Evolutionary conservation across 495 filamentous ascomycete genomes (phyloP), one percentile per base, ranked within the genome.

Genomic region (Amniculicola lignicola): DNA sequence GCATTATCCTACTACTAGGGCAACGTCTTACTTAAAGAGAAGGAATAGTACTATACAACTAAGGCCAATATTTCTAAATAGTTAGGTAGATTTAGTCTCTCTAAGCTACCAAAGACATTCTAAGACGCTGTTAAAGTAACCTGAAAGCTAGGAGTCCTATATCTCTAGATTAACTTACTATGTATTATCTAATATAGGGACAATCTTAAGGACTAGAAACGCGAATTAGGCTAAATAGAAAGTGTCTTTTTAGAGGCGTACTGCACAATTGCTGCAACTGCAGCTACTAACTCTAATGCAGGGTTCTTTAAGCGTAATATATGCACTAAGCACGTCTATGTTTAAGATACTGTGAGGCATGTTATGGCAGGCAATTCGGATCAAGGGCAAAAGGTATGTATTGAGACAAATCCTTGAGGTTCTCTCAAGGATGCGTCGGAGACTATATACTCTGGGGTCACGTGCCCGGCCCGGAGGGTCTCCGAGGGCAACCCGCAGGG

Each of bases 201-300:
- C 43, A 28, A 48, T 37, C 36, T 44, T 12, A 51, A 55, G 16
- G 59, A 62, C 41, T 65, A 54, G 45, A 39, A 62, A 18, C 10
- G 45, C 15, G 53, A 65, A 36, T 39, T 59, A 16, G 41, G 37
- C 11, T 6, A 18, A 10, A 65, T 65, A 59, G 63, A 62, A 56
- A 28, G 28, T 11, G 59, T 65, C 25, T 65, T 61, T 50, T 33
- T 18, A 21, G 54, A 38, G 24, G 62, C 62, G 7, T 65, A 61
- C 15, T 65, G 62, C 40, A 54, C 48, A 22, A 61, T 65, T 47
- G 52, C 62, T 42, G 57, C 62, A 16, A 61, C 38, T 46, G 51
- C 52, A 19, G 62, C 62, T 38, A 31, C 9, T n/a, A 37, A 58
- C 31, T 57, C 57, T 2, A 40, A 42, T 15, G 40, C 49, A 36